Evolutionary conservation across 2,329 filamentous ascomycete species (phyloP), one percentile per base, ranked within the genome.

Genomic region (Penicillium sp.): DNA sequence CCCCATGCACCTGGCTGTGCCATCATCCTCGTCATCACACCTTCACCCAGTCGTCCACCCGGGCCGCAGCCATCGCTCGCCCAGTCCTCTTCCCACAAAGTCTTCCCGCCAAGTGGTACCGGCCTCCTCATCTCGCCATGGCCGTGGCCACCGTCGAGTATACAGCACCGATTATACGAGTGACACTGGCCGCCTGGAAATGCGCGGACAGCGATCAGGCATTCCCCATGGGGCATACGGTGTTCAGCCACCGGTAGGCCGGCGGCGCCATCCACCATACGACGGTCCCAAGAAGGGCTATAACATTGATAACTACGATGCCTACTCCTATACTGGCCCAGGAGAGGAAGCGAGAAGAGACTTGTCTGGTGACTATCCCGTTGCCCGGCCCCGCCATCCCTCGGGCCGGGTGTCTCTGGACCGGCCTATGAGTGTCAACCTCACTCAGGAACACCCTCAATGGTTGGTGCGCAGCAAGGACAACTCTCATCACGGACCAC

Each of bases 241-340:
- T n/a, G 60, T 55, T 11, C 65, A 75, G 34, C 64, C 67, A 17
- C 67, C 68, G 2, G 63, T 63, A 50, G 62, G 61, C 7, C 65
- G 63, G 14, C 67, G 65, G 47, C 69, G 69, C 20, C 72, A 77
- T 57, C 69, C 71, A 37, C 64, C 66, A 12, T 67, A 70, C 7
- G 71, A 69, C 17, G 66, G 71, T 37, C 58, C 67, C 47, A 67
- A 68, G 49, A 72, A 75, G 57, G 70, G 70, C 39, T 72, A 76
- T 25, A 75, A 78, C 49, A 75, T 79, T 60, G 76, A 78, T 52
- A 68, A 76, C 17, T 73, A 75, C 48, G 73, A 78, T 65, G 75
- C 76, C 6, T 81, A 79, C 62, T 81, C 79, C 12, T 82, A 82
- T 61, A 82, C 80, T 14, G 79, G 75, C 6, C 74, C 79, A 10